Base-by-base conservation (phyloP, 495 filamentous ascomycete species). In the Penicillium psychrofluorescens region DNA sequence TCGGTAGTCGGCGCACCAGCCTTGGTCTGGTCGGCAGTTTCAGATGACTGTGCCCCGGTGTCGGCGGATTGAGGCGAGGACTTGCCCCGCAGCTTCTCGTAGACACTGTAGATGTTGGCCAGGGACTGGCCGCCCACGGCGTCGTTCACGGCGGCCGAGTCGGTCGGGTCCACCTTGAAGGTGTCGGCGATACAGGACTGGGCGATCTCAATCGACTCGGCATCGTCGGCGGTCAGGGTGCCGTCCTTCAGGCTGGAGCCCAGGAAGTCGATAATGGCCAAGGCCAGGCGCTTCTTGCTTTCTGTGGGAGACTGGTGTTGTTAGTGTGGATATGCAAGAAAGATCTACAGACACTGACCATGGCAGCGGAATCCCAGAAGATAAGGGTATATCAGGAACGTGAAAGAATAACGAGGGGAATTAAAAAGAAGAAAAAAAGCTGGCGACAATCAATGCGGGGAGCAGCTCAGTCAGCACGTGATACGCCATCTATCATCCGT, bases 211-310 rank as follows among this genome's bases (percentile, higher is more conserved):
- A 98, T 85, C 40, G 81, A 86, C 61, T 97, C 92, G 46, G 80
- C 75, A 60, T 98, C 92, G 38, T 97, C 94, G 52, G 81, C 58
- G 12, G 81, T 75, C 32, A 97, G 77, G 28, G 90, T 92, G 53
- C 91, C 91, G 54, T 98, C 92, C 46, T 79, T 90, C 49, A 88
- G 70, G 43, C 88, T 95, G 52, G 78, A 81, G 43, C 76, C 77
- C 28, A 98, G 83, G 75, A 95, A 98, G 69, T 95, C 88, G 71
- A 94, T 85, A 65, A 98, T 90, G 54, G 94, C 89, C 61, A 97
- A 86, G 56, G 92, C 94, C 45, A 98, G 81, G 67, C 90, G 87
- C 75, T 98, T 94, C 70, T 95, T 95, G 47, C 89, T 83, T 50
- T 86, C 85, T 46, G 67, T 74, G 9, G 74, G 75, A 45, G 73